Conservation (phyloP, 495 filamentous ascomycete genomes). For the Chaetomium fimeti region DNA sequence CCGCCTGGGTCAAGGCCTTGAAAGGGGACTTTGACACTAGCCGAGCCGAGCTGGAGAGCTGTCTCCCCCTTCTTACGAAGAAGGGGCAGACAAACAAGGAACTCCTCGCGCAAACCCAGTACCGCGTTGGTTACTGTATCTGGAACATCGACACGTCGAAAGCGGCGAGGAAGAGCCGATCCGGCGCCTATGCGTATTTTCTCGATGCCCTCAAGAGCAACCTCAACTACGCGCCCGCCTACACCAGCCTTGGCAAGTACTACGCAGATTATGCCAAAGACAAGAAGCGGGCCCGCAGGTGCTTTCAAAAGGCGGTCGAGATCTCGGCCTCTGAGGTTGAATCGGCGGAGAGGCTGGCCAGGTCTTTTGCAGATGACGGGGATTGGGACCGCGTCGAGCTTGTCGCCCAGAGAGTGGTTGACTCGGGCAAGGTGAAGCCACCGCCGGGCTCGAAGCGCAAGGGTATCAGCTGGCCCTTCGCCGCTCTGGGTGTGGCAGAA, state of each 20-base stretch:
- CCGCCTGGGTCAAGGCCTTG: slow-evolving; percentile 87
- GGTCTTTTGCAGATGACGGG: slow-evolving; percentile 77
- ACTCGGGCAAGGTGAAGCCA: slow-evolving; percentile 85
- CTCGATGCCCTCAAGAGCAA: slow-evolving; percentile 81
- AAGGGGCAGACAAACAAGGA: slow-evolving; percentile 56
- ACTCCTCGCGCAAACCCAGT: slow-evolving; percentile 77
- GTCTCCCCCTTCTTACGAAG: slow-evolving; percentile 58
- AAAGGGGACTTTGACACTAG: slow-evolving; percentile 67
- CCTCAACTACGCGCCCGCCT: slow-evolving; percentile 86
- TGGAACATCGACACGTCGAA: slow-evolving; percentile 78
- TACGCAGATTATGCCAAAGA: slow-evolving; percentile 90
- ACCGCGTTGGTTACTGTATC: slow-evolving; percentile 82
- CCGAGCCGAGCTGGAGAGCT: slow-evolving; percentile 64
- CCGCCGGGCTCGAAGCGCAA: slow-evolving; percentile 88
- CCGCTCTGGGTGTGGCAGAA: slow-evolving; percentile 94
- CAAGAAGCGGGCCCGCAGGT: slow-evolving; percentile 75
- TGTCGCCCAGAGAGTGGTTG: slow-evolving; percentile 84
- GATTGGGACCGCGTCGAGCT: slow-evolving; percentile 98
- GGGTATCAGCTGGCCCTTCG: slow-evolving; percentile 92
- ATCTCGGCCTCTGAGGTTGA: slow-evolving; percentile 82
- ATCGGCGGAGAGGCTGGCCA: slow-evolving; percentile 83
- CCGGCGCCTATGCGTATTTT: slow-evolving; percentile 73
- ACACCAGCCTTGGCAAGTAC: slow-evolving; percentile 91
- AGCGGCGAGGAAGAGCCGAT: slow-evolving; percentile 69
- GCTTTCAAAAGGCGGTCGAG: slow-evolving; percentile 97